phyloP scores from a whole-genome alignment of 805 yeast genomes.

The Ogataea paradorogensis region DNA sequence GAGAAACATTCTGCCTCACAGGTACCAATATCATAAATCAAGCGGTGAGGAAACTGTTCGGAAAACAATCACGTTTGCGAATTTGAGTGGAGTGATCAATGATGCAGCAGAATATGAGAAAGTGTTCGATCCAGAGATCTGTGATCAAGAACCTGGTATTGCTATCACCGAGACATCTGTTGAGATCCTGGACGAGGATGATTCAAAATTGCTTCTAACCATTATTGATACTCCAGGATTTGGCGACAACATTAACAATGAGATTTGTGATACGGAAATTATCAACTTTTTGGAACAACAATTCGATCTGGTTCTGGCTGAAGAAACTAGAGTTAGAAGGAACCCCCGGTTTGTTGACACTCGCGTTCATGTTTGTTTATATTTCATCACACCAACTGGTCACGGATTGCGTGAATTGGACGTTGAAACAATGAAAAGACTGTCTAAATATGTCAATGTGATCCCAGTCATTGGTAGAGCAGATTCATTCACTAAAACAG shows the following conservation, averaged over 20 bases:
- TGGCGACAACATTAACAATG: slow-evolving; percentile 59
- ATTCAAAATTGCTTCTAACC: slow-evolving; percentile 49
- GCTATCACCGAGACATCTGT: slow-evolving; percentile 66
- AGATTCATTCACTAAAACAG: slow-evolving; percentile 64
- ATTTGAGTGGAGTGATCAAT: slow-evolving; percentile 52
- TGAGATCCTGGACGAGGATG: slow-evolving; percentile 62
- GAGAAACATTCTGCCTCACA: slow-evolving; percentile 58
- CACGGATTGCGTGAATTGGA: slow-evolving; percentile 77
- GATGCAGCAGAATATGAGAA: slow-evolving; percentile 56
- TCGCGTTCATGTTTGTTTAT: slow-evolving; percentile 69
- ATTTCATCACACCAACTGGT: slow-evolving; percentile 72
- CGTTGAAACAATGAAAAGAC: slow-evolving; percentile 63
- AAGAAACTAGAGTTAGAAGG: slow-evolving; percentile 83
- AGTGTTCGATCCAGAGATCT: slow-evolving; percentile 59
- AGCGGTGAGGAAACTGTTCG: slow-evolving; percentile 30
- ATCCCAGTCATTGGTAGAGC: slow-evolving; percentile 70
- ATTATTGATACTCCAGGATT: slow-evolving; percentile 61
- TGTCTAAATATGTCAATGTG: slow-evolving; percentile 71
- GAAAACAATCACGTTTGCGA: slow-evolving; percentile 56
- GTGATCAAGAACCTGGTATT: slow-evolving; percentile 69
- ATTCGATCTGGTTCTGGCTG: slow-evolving; percentile 74
- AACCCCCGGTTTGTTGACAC: slow-evolving; percentile 80
- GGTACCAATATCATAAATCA: slow-evolving; percentile 42
- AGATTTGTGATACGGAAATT: slow-evolving; percentile 63
- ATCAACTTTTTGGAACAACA: slow-evolving; percentile 69